phyloP scores from a whole-genome alignment of 2,329 filamentous ascomycete species.

The Neopestalotiopsis sp. region DNA sequence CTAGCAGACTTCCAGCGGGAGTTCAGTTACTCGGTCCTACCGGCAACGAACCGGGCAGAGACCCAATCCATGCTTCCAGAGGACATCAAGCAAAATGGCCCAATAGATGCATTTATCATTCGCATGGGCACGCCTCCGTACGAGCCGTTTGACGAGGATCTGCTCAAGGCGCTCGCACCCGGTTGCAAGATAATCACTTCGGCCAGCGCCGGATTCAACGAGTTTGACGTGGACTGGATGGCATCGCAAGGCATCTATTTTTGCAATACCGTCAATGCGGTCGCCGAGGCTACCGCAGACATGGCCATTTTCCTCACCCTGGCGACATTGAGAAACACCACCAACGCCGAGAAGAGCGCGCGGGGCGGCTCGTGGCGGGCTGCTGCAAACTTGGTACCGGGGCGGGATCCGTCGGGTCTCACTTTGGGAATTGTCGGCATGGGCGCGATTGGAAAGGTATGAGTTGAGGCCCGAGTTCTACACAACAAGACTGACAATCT shows the following conservation, averaged over 20 bases:
- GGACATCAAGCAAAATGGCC: conserved; percentile 40
- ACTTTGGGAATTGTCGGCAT: conserved; percentile 54
- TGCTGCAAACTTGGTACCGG: conserved; percentile 35
- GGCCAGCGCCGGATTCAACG: conserved; percentile 52
- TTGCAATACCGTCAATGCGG: conserved; percentile 58
- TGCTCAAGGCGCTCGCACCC: conserved; percentile 45
- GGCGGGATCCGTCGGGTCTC: conserved; percentile 47
- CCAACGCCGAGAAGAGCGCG: conserved; percentile 40
- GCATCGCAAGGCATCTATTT: conserved; percentile 51
- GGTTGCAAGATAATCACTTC: conserved; percentile 51
- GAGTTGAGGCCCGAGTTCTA: neutral
- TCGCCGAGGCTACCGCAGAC: conserved; percentile 56
- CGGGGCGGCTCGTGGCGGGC: conserved; percentile 44
- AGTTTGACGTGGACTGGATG: conserved; percentile 50
- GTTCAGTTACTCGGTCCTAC: conserved; percentile 45
- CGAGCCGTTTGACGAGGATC: conserved; percentile 52
- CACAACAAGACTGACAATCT: neutral
- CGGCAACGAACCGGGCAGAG: conserved; percentile 41
- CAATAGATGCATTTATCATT: conserved; percentile 52
- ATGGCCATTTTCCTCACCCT: conserved; percentile 46
- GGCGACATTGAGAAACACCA: conserved; percentile 49
- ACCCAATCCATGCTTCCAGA: conserved; percentile 41
- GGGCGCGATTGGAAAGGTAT: conserved; percentile 50
- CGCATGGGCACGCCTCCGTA: conserved; percentile 54
- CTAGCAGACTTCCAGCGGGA: conserved; percentile 42